These are phyloP conservation scores for Ustilago bromivora DNA, from an alignment of 1,284 basidiomycete genomes.

Conservation along the genomic window DNA sequence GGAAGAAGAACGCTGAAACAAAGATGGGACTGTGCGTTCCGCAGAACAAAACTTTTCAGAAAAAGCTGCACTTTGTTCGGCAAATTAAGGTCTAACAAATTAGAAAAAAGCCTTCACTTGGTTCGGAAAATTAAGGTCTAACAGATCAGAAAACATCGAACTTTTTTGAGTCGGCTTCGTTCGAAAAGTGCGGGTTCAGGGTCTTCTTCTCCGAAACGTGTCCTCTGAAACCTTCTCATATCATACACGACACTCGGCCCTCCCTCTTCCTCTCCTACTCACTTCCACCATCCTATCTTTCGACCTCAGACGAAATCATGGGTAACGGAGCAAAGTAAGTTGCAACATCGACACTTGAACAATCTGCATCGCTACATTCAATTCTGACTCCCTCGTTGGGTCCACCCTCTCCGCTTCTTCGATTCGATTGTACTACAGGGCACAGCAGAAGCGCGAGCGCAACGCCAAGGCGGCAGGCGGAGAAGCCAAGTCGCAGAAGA, in stretches of 20 bases:
- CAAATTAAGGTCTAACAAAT: too few relatives aligned
- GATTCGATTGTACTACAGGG: conserved; percentile 32
- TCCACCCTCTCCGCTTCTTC: neutral
- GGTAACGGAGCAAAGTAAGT: conserved; percentile 63
- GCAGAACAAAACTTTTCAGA: conserved; percentile 9
- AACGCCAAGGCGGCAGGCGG: conserved; percentile 62
- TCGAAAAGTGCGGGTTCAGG: conserved; percentile 19
- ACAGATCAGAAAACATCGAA: neutral
- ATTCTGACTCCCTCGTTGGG: neutral
- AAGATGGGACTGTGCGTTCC: neutral
- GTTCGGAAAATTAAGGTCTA: neutral
- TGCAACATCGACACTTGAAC: neutral
- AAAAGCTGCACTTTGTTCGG: neutral
- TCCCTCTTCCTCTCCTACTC: neutral
- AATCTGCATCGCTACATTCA: neutral
- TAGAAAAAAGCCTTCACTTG: neutral
- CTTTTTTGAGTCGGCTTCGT: conserved; percentile 8
- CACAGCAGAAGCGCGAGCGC: conserved; percentile 67
- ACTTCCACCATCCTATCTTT: conserved; percentile 8
- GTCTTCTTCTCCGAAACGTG: conserved; percentile 12
- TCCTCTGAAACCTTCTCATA: neutral
- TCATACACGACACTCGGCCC: conserved; percentile 14
- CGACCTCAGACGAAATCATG: conserved; percentile 26
- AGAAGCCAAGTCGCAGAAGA: conserved; percentile 65
- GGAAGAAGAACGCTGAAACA: neutral